These are phyloP conservation scores for Boletus pseudopeckii DNA, from an alignment of 768 basidiomycete species.

Conservation along the genomic window DNA sequence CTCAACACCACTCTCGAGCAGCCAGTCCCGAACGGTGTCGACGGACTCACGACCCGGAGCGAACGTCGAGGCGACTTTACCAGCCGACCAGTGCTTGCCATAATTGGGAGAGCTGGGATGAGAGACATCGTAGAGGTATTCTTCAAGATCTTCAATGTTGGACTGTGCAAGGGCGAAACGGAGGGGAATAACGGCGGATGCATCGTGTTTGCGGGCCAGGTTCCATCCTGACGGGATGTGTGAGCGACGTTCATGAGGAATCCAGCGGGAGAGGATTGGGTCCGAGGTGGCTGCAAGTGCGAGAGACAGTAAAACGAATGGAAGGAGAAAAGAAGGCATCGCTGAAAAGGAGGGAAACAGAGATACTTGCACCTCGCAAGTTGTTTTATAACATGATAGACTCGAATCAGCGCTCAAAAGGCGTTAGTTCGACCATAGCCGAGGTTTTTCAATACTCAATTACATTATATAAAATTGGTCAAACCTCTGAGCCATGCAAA, in stretches of 20 bases:
- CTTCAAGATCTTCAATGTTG: constrained; percentile 40
- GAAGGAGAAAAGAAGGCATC: constrained; percentile 22
- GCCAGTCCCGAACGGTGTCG: constrained; percentile 39
- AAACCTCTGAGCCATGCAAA: too few relatives aligned
- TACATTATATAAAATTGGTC: not conserved
- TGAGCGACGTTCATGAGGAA: constrained; percentile 25
- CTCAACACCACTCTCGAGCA: constrained; percentile 36
- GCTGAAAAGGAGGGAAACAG: not conserved
- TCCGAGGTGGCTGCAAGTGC: constrained; percentile 10
- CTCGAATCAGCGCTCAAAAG: not conserved
- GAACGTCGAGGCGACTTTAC: constrained; percentile 39
- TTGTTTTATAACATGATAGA: not conserved
- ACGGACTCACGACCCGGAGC: constrained; percentile 38
- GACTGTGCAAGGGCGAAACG: constrained; percentile 44
- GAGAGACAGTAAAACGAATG: constrained; percentile 23
- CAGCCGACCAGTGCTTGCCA: constrained; percentile 45
- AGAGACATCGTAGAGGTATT: constrained; percentile 40
- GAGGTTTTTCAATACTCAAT: not conserved
- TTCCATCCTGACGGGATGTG: constrained; percentile 39
- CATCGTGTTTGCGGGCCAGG: constrained; percentile 27
- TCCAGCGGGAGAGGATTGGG: constrained; percentile 4
- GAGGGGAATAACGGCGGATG: constrained; percentile 37
- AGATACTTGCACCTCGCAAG: not conserved
- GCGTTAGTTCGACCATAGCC: not conserved
- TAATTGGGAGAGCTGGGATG: constrained; percentile 43